Conservation (phyloP, 1,284 basidiomycete species). For the Microbotryum silenes-acaulis region DNA sequence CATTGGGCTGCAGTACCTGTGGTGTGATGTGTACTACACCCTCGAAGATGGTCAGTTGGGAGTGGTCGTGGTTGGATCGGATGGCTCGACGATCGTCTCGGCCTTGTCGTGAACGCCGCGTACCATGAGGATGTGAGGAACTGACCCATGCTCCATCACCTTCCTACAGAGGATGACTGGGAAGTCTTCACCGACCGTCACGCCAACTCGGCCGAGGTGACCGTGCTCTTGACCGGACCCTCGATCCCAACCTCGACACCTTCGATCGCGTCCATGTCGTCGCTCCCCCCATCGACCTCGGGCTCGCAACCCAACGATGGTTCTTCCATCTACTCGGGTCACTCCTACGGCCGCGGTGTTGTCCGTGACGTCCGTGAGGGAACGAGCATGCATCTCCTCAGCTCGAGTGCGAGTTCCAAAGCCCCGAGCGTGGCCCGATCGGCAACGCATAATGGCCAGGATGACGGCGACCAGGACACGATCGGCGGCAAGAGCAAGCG, state of each 20-base stretch:
- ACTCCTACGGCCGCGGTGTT: slow-evolving; percentile 15
- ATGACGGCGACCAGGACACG: slow-evolving; percentile 6
- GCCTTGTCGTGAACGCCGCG: not conserved
- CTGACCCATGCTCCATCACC: not conserved
- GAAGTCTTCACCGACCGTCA: slow-evolving; percentile 30
- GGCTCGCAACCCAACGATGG: slow-evolving; percentile 15
- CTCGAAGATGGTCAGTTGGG: slow-evolving; percentile 32
- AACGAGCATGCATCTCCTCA: slow-evolving; percentile 28
- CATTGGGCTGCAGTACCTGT: slow-evolving; percentile 27
- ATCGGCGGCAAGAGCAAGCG: slow-evolving; percentile 6
- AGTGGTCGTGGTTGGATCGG: too few species aligned
- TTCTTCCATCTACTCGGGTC: slow-evolving; percentile 22
- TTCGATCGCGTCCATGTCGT: slow-evolving; percentile 29
- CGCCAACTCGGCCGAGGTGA: slow-evolving; percentile 27
- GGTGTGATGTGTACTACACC: slow-evolving; percentile 33
- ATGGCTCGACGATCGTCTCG: not conserved
- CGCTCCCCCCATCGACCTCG: slow-evolving; percentile 23
- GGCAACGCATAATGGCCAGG: slow-evolving; percentile 9
- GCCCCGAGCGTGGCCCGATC: slow-evolving; percentile 1
- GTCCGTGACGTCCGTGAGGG: not conserved
- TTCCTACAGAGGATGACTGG: slow-evolving; percentile 35
- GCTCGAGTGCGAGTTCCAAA: slow-evolving; percentile 5
- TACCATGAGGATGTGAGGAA: not conserved
- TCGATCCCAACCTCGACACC: slow-evolving; percentile 29
- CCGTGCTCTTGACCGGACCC: slow-evolving; percentile 26